These are phyloP conservation scores for Fusarium napiforme DNA, from an alignment of 2,329 filamentous ascomycete species.

Conservation along the genomic window DNA sequence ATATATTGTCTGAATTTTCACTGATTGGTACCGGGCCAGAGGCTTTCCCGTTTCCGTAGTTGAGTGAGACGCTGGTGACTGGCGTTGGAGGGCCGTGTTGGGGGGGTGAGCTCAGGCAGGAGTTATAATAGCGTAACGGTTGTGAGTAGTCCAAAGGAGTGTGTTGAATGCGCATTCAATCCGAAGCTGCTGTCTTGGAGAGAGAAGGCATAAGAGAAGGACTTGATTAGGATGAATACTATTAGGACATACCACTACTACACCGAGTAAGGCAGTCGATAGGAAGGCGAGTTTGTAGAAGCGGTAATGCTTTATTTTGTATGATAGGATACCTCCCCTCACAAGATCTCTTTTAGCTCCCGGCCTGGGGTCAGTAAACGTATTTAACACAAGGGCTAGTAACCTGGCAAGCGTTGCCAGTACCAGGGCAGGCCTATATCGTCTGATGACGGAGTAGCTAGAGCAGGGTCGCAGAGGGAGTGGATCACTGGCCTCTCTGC, in stretches of 20 bases:
- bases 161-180: constrained; percentile 36
- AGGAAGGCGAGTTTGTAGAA: constrained; percentile 38
- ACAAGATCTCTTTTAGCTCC: constrained; percentile 43
- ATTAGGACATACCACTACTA: constrained; percentile 24
- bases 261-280: constrained; percentile 12
- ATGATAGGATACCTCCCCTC: constrained; percentile 42
- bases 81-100: constrained; percentile 40
- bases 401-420: constrained; percentile 41
- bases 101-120: constrained; percentile 35
- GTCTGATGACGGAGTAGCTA: constrained; percentile 46
- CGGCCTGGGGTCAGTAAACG: constrained; percentile 44
- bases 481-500: constrained; percentile 43
- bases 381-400: constrained; percentile 46
- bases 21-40: constrained; percentile 42
- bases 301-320: constrained; percentile 42
- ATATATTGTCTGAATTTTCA: constrained; percentile 37
- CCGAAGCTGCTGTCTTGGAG: constrained; percentile 26
- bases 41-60: constrained; percentile 46
- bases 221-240: constrained; percentile 28
- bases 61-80: constrained; percentile 40
- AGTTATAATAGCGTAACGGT: constrained; percentile 38
- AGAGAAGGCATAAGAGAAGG: constrained; percentile 35
- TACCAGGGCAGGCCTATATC: constrained; percentile 44
- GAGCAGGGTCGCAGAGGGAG: constrained; percentile 44
- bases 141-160: constrained; percentile 40